These are phyloP conservation scores for Scheffersomyces lignosus DNA, from an alignment of 805 yeast genomes.

Conservation along the genomic window DNA sequence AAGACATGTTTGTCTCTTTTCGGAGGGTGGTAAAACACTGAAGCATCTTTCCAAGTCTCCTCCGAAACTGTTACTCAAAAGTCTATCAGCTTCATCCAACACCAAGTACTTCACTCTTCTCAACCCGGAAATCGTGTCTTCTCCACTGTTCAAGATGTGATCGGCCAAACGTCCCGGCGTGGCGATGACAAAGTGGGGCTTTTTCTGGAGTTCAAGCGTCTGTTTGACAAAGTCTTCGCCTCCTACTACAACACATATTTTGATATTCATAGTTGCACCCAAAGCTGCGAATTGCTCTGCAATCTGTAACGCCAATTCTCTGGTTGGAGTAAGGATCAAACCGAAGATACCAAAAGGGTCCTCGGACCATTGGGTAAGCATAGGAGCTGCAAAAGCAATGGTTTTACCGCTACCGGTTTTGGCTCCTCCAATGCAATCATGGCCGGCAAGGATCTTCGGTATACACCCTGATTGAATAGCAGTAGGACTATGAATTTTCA, in stretches of 20 bases:
- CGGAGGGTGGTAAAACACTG: constrained; percentile 66
- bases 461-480: constrained; percentile 86
- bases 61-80: constrained; percentile 81
- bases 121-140: constrained; percentile 79
- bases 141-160: constrained; percentile 84
- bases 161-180: constrained; percentile 97
- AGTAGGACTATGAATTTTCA: constrained; percentile 84
- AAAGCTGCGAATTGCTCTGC: constrained; percentile 95
- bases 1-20: constrained; percentile 78
- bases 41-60: constrained; percentile 75
- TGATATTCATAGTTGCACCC: constrained; percentile 85
- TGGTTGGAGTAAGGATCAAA: constrained; percentile 81
- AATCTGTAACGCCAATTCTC: constrained; percentile 94
- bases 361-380: constrained; percentile 90
- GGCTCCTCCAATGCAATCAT: constrained; percentile 97
- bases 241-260: constrained; percentile 85
- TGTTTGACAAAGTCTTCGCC: constrained; percentile 94
- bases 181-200: constrained; percentile 94
- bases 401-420: constrained; percentile 98
- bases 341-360: constrained; percentile 95
- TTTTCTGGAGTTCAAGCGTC: constrained; percentile 72
- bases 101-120: constrained; percentile 79
- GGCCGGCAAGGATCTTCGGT: constrained; percentile 78
- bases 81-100: constrained; percentile 93
- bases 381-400: constrained; percentile 96